phyloP scores from a whole-genome alignment of 2,329 filamentous ascomycete species.

The Epichloe festucae region DNA sequence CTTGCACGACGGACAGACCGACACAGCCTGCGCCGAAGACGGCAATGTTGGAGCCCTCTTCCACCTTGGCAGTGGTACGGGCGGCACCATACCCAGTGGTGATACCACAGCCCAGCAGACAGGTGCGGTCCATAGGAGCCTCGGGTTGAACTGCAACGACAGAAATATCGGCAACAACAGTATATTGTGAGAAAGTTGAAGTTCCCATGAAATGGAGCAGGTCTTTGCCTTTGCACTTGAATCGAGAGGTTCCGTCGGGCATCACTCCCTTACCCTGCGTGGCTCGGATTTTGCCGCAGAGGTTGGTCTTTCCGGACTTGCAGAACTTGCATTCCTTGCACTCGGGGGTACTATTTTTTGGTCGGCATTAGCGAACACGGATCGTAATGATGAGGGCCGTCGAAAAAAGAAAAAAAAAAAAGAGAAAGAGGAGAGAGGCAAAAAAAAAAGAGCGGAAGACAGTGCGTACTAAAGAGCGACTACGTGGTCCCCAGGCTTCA shows the following conservation, averaged over 20 bases:
- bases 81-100: slow-evolving; percentile 97
- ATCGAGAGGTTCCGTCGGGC: slow-evolving; percentile 91
- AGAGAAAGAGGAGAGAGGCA: too few relatives aligned
- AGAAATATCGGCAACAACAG: slow-evolving; percentile 95
- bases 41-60: slow-evolving; percentile 79
- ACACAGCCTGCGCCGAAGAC: slow-evolving; percentile 95
- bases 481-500: slow-evolving; percentile 88
- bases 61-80: slow-evolving; percentile 81
- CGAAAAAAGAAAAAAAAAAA: too few relatives aligned
- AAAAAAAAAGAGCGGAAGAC: neutral
- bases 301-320: slow-evolving; percentile 98
- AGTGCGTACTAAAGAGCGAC: slow-evolving; percentile 65
- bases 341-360: slow-evolving; percentile 64
- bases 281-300: slow-evolving; percentile 96
- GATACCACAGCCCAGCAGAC: slow-evolving; percentile 93
- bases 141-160: slow-evolving; percentile 85
- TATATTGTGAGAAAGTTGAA: slow-evolving; percentile 97
- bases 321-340: slow-evolving; percentile 99
- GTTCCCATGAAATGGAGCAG: slow-evolving; percentile 99
- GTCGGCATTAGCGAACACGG: neutral
- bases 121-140: slow-evolving; percentile 91
- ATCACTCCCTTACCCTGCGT: slow-evolving; percentile 94
- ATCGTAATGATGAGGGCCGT: too few relatives aligned
- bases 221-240: slow-evolving; percentile 89
- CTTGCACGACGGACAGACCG: slow-evolving; percentile 88